phyloP scores from a whole-genome alignment of 192 early-diverging fungal species.

The Umbelopsis vinacea region DNA sequence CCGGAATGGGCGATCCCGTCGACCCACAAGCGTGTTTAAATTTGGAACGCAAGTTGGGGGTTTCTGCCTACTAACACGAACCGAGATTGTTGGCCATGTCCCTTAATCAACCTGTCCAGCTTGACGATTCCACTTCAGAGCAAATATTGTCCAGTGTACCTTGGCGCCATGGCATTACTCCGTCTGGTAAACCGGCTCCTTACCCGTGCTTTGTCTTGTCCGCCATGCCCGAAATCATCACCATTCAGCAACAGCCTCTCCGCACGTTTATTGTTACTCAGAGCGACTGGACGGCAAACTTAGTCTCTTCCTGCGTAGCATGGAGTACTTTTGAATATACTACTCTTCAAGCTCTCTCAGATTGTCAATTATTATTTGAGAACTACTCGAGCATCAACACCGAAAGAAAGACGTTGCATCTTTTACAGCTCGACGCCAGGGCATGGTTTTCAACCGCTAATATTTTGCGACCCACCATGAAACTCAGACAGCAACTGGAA shows the following conservation, averaged over 20 bases:
- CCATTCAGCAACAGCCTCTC: neutral
- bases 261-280: conserved; percentile 20
- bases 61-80: neutral
- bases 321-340: conserved; percentile 19
- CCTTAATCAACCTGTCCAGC: conserved; percentile 9
- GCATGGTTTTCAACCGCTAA: conserved; percentile 14
- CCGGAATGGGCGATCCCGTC: conserved; percentile 16
- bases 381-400: neutral
- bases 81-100: conserved; percentile 2
- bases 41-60: no score
- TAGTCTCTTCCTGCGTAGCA: conserved; percentile 12
- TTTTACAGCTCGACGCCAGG: conserved; percentile 6
- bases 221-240: conserved; percentile 15
- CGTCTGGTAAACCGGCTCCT: neutral
- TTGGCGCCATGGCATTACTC: conserved; percentile 10
- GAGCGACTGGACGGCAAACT: conserved; percentile 11
- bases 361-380: conserved; percentile 10
- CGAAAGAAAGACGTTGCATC: neutral
- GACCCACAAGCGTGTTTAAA: no score
- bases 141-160: neutral
- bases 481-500: conserved; percentile 9
- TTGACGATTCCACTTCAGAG: conserved; percentile 12
- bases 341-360: conserved; percentile 6
- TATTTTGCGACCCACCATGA: conserved; percentile 7
- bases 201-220: conserved; percentile 14